Evolutionary conservation across 495 filamentous ascomycete species (phyloP).

Genomic region (Talaromyces thailandensis): DNA sequence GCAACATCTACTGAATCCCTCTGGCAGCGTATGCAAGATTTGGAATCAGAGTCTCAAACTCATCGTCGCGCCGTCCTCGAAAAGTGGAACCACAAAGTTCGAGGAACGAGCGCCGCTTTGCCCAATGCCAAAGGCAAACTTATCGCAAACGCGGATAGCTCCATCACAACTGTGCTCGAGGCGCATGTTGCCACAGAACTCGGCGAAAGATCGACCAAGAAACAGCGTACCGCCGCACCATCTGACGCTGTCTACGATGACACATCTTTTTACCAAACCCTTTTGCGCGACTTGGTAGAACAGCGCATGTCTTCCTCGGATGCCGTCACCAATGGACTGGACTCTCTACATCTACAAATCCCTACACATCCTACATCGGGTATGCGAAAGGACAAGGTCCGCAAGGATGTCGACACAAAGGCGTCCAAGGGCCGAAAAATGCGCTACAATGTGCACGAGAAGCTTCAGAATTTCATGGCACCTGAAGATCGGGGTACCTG

Average conservation of each 20-base stretch:
- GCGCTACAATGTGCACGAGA: constrained; percentile 89
- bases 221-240: constrained; percentile 14
- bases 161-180: constrained; percentile 62
- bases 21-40: constrained; percentile 62
- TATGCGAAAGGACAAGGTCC: constrained; percentile 71
- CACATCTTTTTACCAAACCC: constrained; percentile 82
- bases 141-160: constrained; percentile 31
- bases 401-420: constrained; percentile 80
- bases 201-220: constrained; percentile 59
- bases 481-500: constrained; percentile 72
- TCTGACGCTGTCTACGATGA: constrained; percentile 68
- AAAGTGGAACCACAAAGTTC: constrained; percentile 45
- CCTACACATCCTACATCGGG: constrained; percentile 43
- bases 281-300: constrained; percentile 87
- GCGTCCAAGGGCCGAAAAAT: constrained; percentile 94
- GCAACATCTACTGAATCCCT: constrained; percentile 45
- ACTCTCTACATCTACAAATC: constrained; percentile 27
- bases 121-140: constrained; percentile 37
- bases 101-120: constrained; percentile 28
- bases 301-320: constrained; percentile 54
- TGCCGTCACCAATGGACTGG: constrained; percentile 34
- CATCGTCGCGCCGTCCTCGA: constrained; percentile 34
- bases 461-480: constrained; percentile 96
- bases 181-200: constrained; percentile 60
- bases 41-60: constrained; percentile 43